phyloP scores from a whole-genome alignment of 768 basidiomycete species.

The Trametes maxima region DNA sequence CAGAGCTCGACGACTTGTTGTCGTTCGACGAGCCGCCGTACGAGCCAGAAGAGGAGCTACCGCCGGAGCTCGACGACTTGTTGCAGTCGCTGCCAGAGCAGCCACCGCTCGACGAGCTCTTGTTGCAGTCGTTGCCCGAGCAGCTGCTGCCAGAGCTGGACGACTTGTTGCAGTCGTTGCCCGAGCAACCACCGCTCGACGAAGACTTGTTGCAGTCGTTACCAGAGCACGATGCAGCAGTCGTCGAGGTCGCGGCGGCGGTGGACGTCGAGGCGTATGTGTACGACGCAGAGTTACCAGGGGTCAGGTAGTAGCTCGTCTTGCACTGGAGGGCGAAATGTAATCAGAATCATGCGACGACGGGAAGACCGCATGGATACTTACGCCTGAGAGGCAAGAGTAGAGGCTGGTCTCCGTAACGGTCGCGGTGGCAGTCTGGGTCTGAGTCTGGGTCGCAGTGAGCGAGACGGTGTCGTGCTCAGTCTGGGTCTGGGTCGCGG shows the following conservation, averaged over 20 bases:
- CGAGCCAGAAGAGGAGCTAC: conserved; percentile 13
- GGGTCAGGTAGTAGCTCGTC: conserved; percentile 51
- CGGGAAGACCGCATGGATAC: not conserved
- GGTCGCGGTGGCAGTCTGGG: conserved; percentile 45
- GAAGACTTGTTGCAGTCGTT: not conserved
- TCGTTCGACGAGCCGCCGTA: conserved; percentile 2
- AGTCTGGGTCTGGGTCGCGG: conserved; percentile 46
- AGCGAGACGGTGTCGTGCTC: conserved; percentile 38
- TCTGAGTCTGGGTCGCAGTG: conserved; percentile 53
- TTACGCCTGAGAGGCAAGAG: conserved; percentile 11
- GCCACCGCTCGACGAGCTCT: not conserved
- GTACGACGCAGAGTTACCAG: conserved; percentile 57
- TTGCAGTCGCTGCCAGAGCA: conserved; percentile 3
- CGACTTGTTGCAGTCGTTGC: conserved; percentile 5
- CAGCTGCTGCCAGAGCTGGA: conserved; percentile 1
- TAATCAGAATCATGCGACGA: not conserved
- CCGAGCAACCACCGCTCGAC: conserved; percentile 4
- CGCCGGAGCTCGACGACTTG: conserved; percentile 9
- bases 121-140: not conserved
- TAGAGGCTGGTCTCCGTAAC: conserved; percentile 42
- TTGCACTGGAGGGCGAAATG: conserved; percentile 50
- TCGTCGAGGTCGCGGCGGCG: conserved; percentile 17
- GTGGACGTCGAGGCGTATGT: conserved; percentile 32
- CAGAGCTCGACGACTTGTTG: not conserved
- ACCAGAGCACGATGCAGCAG: conserved; percentile 22